Evolutionary conservation across 1,284 basidiomycete genomes (phyloP).

Genomic region (Omphalotus olearius): DNA sequence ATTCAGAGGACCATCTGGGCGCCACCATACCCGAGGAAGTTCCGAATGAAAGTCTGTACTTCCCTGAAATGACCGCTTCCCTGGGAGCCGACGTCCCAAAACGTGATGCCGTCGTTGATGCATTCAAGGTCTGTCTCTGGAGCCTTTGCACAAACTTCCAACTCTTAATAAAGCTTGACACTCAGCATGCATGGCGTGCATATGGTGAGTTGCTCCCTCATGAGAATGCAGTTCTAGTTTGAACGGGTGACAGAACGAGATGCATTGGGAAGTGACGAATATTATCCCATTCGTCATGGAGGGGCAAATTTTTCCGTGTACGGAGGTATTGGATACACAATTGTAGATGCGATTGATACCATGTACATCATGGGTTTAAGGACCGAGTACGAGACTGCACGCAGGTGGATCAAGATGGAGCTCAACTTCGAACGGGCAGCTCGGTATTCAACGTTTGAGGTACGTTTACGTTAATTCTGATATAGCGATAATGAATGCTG

Average conservation of each 20-base stretch:
- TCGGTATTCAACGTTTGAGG: constrained; percentile 17
- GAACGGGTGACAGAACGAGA: constrained; percentile 8
- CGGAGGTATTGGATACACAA: constrained; percentile 16
- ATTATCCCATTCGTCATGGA: constrained; percentile 11
- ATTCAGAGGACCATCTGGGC: not conserved
- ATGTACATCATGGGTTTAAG: constrained; percentile 17
- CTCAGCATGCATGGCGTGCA: constrained; percentile 9
- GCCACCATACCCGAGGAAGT: not conserved
- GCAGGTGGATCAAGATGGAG: constrained; percentile 11
- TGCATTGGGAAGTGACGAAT: constrained; percentile 17
- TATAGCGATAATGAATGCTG: not conserved
- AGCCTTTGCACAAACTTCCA: not conserved
- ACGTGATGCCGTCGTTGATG: constrained; percentile 7
- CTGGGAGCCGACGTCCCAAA: constrained; percentile 4
- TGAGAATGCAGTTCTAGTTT: not conserved
- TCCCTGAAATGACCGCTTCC: not conserved
- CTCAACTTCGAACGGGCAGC: constrained; percentile 13
- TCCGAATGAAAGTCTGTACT: constrained; percentile 1
- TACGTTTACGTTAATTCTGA: not conserved
- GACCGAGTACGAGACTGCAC: constrained; percentile 10
- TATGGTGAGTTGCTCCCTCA: constrained; percentile 2
- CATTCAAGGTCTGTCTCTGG: constrained; percentile 3
- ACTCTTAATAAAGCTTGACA: not conserved
- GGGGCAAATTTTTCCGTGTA: constrained; percentile 10
- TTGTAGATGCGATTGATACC: constrained; percentile 16